Evolutionary conservation across 805 yeast species (phyloP).

Genomic region (Metschnikowia bowlesiae): DNA sequence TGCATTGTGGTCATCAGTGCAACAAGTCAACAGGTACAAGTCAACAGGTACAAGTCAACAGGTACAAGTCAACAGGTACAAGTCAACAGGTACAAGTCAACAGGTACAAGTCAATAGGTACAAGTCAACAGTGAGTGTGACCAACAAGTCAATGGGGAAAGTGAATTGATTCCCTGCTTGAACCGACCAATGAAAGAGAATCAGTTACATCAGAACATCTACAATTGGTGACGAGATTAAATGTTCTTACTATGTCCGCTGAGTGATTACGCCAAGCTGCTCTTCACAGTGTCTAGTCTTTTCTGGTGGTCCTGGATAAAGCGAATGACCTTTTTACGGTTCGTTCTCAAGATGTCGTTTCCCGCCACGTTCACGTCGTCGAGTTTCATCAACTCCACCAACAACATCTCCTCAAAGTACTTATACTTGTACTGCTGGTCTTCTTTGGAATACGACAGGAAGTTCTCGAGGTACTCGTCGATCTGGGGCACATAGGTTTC

Average conservation of each 20-base stretch:
- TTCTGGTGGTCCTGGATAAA: conserved; percentile 56
- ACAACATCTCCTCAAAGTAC: conserved; percentile 61
- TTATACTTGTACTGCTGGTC: conserved; percentile 46
- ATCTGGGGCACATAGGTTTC: conserved; percentile 32
- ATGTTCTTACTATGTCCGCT: background rate
- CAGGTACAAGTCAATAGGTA: too few species aligned
- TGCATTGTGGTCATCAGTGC: too few species aligned
- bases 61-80: too few species aligned
- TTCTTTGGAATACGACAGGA: conserved; percentile 6
- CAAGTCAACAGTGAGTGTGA: too few species aligned
- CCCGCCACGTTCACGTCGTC: conserved; percentile 59
- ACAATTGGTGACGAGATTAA: background rate
- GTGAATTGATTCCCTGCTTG: too few species aligned
- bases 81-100: too few species aligned
- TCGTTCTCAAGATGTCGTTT: conserved; percentile 47
- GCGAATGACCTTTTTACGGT: conserved; percentile 57
- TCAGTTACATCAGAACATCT: background rate
- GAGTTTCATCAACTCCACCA: conserved; percentile 61
- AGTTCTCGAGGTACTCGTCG: conserved; percentile 13
- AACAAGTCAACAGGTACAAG: too few species aligned
- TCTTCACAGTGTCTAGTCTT: conserved; percentile 47
- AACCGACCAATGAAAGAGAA: too few species aligned
- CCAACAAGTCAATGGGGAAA: background rate
- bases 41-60: too few species aligned
- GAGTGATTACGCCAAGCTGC: conserved; percentile 15